Conservation (phyloP, 2,329 filamentous ascomycete species). For the Camptophora hylomeconis region DNA sequence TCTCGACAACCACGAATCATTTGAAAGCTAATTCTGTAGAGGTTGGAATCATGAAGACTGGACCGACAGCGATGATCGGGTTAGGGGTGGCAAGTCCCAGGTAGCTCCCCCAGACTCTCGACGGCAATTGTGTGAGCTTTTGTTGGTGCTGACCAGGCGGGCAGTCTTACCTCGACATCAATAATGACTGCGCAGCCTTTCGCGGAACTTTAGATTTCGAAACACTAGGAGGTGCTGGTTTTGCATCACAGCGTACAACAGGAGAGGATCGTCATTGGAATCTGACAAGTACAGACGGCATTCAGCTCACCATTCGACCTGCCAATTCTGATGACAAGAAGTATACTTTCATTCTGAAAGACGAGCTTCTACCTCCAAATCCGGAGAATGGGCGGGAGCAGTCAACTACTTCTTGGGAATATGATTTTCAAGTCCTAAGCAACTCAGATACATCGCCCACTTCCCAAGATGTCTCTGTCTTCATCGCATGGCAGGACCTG, state of each 20-base stretch:
- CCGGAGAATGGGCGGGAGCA: slow-evolving; percentile 56
- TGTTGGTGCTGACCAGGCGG: slow-evolving; percentile 3
- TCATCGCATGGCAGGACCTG: slow-evolving; percentile 52
- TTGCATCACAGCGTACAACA: slow-evolving; percentile 62
- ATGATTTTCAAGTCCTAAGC: slow-evolving; percentile 40
- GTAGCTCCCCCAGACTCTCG: slow-evolving; percentile 20
- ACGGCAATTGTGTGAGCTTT: neutral
- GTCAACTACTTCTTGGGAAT: slow-evolving; percentile 62
- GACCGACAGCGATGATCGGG: slow-evolving; percentile 60
- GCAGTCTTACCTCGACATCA: slow-evolving; percentile 36
- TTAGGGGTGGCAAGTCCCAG: slow-evolving; percentile 59
- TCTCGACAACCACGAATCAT: slow-evolving; percentile 1
- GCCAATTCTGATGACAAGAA: slow-evolving; percentile 46
- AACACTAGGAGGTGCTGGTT: slow-evolving; percentile 66
- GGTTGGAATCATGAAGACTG: slow-evolving; percentile 48
- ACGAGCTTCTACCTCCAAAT: slow-evolving; percentile 44
- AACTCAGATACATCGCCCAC: neutral
- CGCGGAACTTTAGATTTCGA: slow-evolving; percentile 58
- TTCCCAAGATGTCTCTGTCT: slow-evolving; percentile 27
- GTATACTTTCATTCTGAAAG: slow-evolving; percentile 66
- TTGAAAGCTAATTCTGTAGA: slow-evolving; percentile 11
- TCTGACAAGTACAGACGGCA: slow-evolving; percentile 48
- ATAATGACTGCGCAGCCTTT: slow-evolving; percentile 38
- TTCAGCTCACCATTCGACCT: slow-evolving; percentile 39
- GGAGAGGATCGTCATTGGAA: slow-evolving; percentile 47